A percentile compares a stretch with the other conserved stretches of the same genome.
Conservation (phyloP, 139 green algal species). For the Coelastrella sp. region DNA sequence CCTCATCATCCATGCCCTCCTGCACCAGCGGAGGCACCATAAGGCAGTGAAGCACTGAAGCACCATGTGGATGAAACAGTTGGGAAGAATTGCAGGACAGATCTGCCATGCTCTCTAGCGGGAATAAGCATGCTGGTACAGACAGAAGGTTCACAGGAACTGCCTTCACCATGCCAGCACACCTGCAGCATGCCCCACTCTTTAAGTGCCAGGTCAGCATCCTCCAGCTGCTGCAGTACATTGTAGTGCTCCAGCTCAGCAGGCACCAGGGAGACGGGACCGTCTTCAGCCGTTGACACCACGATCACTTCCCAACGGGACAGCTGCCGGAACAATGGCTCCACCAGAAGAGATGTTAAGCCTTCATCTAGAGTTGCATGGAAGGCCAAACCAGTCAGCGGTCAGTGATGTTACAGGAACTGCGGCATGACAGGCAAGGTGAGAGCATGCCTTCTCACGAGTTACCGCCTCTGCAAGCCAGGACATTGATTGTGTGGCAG, state of each 20-base stretch:
- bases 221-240: conserved; percentile 13
- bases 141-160: neutral
- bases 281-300: conserved; percentile 17
- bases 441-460: too few species aligned
- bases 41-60: neutral
- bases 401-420: neutral
- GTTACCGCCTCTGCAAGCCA: too few species aligned
- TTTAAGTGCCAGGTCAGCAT: conserved; percentile 43
- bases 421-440: too few species aligned
- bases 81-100: too few species aligned
- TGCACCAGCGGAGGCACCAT: neutral
- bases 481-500: too few species aligned
- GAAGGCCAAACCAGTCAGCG: neutral
- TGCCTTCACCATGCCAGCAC: neutral
- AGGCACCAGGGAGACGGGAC: conserved; percentile 70
- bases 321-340: conserved; percentile 38
- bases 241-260: conserved; percentile 65
- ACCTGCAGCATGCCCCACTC: conserved; percentile 48
- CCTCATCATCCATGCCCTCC: conserved; percentile 26
- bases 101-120: too few species aligned
- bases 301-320: conserved; percentile 45
- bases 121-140: neutral
- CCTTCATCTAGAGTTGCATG: neutral
- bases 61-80: too few species aligned
- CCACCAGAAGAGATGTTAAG: neutral